These are phyloP conservation scores for Globisporangium cederbergense DNA, from an alignment of 352 stramenopile species.

Conservation along the genomic window DNA sequence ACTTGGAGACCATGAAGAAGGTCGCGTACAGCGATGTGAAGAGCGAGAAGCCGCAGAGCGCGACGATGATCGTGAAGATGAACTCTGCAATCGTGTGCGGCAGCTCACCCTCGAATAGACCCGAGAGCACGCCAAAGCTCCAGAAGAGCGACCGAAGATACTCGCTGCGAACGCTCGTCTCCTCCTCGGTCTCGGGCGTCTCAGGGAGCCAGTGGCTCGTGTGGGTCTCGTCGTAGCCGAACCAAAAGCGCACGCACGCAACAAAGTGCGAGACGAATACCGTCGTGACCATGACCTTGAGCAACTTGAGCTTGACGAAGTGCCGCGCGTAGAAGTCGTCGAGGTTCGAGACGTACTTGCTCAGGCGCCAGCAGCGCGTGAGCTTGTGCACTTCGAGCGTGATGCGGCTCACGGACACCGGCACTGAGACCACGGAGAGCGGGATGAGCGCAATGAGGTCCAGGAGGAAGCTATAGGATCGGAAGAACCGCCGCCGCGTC, in stretches of 20 bases:
- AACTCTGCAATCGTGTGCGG: conserved; percentile 34
- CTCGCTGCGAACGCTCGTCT: conserved; percentile 11
- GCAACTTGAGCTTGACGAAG: conserved; percentile 46
- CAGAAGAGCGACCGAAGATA: conserved; percentile 48
- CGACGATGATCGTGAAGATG: conserved; percentile 41
- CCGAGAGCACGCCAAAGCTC: conserved; percentile 56
- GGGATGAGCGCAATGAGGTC: conserved; percentile 41
- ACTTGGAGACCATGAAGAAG: conserved; percentile 71
- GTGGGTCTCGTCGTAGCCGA: conserved; percentile 20
- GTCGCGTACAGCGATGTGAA: conserved; percentile 64
- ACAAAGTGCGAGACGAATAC: conserved; percentile 46
- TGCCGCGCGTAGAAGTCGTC: conserved; percentile 52
- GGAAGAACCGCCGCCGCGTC: conserved; percentile 39
- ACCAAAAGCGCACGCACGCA: conserved; percentile 41
- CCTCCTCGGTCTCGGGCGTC: conserved; percentile 9
- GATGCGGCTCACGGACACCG: background rate
- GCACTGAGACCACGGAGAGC: conserved; percentile 26
- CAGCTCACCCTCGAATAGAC: conserved; percentile 46
- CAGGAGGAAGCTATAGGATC: conserved; percentile 37
- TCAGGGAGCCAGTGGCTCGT: conserved; percentile 25
- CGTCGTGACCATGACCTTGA: conserved; percentile 39
- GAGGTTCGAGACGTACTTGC: conserved; percentile 42
- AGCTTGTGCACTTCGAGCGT: conserved; percentile 54
- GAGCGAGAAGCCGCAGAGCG: conserved; percentile 49
- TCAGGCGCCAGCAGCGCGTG: conserved; percentile 37